Evolutionary conservation across 257 asterid species (phyloP).

Genomic region (Solanum peruvianum): DNA sequence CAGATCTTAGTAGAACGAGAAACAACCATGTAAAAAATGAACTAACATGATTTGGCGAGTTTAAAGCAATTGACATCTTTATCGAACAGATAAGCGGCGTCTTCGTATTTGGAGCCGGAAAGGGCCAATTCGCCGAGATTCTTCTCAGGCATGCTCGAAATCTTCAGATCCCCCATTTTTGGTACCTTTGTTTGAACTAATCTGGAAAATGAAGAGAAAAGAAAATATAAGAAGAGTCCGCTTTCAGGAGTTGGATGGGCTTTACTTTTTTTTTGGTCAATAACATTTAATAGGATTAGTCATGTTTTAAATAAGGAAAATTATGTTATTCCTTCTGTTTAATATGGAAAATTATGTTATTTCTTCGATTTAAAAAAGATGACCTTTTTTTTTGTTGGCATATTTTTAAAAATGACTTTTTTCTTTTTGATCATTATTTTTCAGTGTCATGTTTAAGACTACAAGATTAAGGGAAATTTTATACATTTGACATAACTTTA

Average conservation of each 20-base stretch:
- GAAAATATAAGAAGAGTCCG: background rate
- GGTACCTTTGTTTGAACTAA: background rate
- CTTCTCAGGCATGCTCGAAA: slow-evolving; percentile 76
- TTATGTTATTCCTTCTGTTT: too few species aligned
- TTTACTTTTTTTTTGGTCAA: too few species aligned
- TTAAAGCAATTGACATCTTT: slow-evolving; percentile 78
- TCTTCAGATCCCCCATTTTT: slow-evolving; percentile 71
- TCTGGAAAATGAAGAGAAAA: background rate
- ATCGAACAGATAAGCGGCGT: slow-evolving; percentile 76
- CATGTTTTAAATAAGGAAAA: too few species aligned
- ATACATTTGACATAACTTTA: too few species aligned
- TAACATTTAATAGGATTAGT: too few species aligned
- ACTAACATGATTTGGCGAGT: slow-evolving; percentile 78
- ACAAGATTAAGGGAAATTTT: too few species aligned
- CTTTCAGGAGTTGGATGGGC: background rate
- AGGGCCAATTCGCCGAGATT: slow-evolving; percentile 69
- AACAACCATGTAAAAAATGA: background rate
- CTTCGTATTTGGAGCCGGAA: slow-evolving; percentile 71
- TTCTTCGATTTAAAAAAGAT: too few species aligned
- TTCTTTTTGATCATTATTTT: too few species aligned
- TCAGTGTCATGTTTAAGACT: too few species aligned
- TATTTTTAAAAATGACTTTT: too few species aligned
- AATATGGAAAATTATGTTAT: too few species aligned
- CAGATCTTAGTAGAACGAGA: background rate
- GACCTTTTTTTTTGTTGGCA: too few species aligned